These are phyloP conservation scores for Mucor saturninus DNA, from an alignment of 371 early-diverging fungal species.

Conservation along the genomic window DNA sequence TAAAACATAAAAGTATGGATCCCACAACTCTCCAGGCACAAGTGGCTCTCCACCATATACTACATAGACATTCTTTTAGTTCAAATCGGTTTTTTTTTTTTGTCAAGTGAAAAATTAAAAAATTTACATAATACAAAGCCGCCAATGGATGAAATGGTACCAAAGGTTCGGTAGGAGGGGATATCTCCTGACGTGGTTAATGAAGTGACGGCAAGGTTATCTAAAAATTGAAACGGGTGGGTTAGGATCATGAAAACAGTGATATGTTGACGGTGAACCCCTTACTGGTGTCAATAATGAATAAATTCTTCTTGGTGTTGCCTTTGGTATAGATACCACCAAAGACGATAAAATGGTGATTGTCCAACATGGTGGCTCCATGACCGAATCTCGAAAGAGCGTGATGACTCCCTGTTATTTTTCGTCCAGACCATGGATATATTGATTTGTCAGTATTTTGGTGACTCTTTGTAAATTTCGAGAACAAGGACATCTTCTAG, in stretches of 20 bases:
- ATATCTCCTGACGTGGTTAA: slow-evolving; percentile 30
- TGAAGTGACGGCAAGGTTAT: slow-evolving; percentile 26
- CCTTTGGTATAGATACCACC: slow-evolving; percentile 48
- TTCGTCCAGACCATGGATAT: slow-evolving; percentile 41
- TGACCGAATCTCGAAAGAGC: slow-evolving; percentile 57
- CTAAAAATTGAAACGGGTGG: slow-evolving; percentile 14
- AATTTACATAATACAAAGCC: slow-evolving; percentile 34
- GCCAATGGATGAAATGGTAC: slow-evolving; percentile 22
- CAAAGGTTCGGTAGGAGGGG: slow-evolving; percentile 28
- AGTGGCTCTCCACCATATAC: slow-evolving; percentile 39
- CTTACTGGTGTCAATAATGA: slow-evolving; percentile 58
- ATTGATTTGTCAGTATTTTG: slow-evolving; percentile 23
- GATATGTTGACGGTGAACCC: neutral
- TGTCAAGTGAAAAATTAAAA: neutral
- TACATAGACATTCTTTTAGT: neutral
- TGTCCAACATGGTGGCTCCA: slow-evolving; percentile 48
- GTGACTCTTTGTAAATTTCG: slow-evolving; percentile 33
- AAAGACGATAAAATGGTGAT: slow-evolving; percentile 50
- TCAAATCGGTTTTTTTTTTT: too few species aligned
- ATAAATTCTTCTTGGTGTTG: slow-evolving; percentile 45
- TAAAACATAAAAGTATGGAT: slow-evolving; percentile 33
- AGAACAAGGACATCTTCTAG: slow-evolving; percentile 30
- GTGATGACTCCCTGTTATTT: slow-evolving; percentile 24
- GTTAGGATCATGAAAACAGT: too few species aligned
- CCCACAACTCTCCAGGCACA: slow-evolving; percentile 27